Conservation (phyloP, 495 filamentous ascomycete genomes). For the Articulospora tetracladia region DNA sequence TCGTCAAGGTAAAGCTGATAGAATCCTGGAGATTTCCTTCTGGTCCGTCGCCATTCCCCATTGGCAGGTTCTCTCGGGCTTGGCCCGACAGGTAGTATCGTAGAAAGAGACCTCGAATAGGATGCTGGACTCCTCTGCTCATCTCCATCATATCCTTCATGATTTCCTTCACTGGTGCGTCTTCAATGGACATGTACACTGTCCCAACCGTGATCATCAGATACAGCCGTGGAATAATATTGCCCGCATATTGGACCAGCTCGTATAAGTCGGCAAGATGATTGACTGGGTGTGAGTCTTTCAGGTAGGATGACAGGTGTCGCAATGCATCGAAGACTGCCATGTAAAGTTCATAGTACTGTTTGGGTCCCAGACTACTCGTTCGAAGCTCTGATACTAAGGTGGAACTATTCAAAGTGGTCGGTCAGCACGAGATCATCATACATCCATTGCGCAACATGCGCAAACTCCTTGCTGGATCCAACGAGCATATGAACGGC, state of each 20-base stretch:
- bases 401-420: conserved; percentile 65
- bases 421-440: conserved; percentile 21
- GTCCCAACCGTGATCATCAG: conserved; percentile 99
- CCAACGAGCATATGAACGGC: background rate
- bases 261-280: conserved; percentile 98
- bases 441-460: background rate
- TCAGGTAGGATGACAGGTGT: conserved; percentile 92
- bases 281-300: conserved; percentile 95
- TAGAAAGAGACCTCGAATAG: conserved; percentile 88
- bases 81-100: conserved; percentile 95
- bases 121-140: conserved; percentile 96
- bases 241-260: conserved; percentile 97
- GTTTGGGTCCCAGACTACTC: conserved; percentile 91
- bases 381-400: conserved; percentile 96
- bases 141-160: conserved; percentile 99
- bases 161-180: conserved; percentile 98
- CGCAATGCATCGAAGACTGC: conserved; percentile 95
- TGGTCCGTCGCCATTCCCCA: conserved; percentile 80
- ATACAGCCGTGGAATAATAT: conserved; percentile 94
- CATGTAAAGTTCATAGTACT: conserved; percentile 99
- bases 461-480: conserved; percentile 1
- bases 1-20: conserved; percentile 94
- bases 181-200: conserved; percentile 97
- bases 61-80: conserved; percentile 82
- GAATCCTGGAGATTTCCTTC: conserved; percentile 96